phyloP scores from a whole-genome alignment of 352 stramenopile species.

The Phytophthora pseudosyringae region DNA sequence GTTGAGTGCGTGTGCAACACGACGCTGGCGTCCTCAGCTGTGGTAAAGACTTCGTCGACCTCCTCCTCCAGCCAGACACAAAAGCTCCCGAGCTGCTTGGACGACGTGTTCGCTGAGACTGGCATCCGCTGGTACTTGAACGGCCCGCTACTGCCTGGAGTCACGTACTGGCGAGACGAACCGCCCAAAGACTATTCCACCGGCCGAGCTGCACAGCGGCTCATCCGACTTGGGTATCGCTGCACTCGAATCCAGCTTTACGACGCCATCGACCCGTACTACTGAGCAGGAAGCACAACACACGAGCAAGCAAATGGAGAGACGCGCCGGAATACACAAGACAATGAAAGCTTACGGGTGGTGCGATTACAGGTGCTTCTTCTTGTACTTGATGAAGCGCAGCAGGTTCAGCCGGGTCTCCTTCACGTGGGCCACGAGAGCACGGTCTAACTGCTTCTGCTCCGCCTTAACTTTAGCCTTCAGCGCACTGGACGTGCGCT shows the following conservation, averaged over 20 bases:
- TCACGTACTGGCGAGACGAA: conserved; percentile 69
- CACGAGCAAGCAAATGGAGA: conserved; percentile 13
- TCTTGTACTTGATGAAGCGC: conserved; percentile 94
- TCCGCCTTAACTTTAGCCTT: conserved; percentile 83
- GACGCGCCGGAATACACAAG: conserved; percentile 15
- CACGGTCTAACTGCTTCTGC: conserved; percentile 79
- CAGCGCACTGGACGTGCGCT: conserved; percentile 63
- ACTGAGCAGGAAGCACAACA: conserved; percentile 27
- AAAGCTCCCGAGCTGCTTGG: conserved; percentile 70
- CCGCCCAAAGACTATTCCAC: conserved; percentile 44
- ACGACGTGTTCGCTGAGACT: conserved; percentile 82
- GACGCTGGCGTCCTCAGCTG: conserved; percentile 60
- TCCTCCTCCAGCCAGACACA: conserved; percentile 46
- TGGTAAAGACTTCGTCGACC: conserved; percentile 55
- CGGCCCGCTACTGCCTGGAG: conserved; percentile 54
- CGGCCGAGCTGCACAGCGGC: conserved; percentile 63
- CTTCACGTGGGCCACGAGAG: conserved; percentile 83
- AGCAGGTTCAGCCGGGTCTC: conserved; percentile 88
- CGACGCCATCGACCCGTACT: conserved; percentile 61
- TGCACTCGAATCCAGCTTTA: conserved; percentile 75
- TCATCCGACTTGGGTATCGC: conserved; percentile 75
- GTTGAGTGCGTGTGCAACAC: conserved; percentile 80
- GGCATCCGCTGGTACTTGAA: conserved; percentile 86
- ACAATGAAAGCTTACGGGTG: conserved; percentile 19
- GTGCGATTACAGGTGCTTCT: conserved; percentile 75